Base-by-base conservation (phyloP, 78 protist genomes). In the Dictyostelium purpureum region DNA sequence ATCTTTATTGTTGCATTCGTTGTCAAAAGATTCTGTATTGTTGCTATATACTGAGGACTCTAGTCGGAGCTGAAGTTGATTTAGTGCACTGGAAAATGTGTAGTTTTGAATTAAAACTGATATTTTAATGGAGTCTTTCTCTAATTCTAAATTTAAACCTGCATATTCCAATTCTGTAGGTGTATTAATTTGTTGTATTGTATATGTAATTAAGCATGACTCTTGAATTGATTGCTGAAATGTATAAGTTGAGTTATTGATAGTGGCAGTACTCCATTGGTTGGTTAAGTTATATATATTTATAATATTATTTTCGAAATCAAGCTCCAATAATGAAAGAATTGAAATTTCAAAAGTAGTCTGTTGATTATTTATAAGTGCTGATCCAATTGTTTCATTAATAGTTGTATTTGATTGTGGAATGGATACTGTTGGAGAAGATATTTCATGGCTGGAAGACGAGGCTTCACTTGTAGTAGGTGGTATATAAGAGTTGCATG, bases 321-420 rank as follows among this genome's bases (percentile, higher is more conserved):
- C n/a, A n/a, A n/a, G n/a, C 9, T 19, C 24, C 18, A 21, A 5
- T 14, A 56, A 19, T 69, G 76, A 18, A 7, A 24, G 16, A 69
- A 69, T 69, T 40, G 18, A 19, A 42, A 69, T 69, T 40, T 69
- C 76, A 69, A 31, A 69, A 19, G 47, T 21, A 5, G 76, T 69
- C 40, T 69, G 42, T 42, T 69, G 37, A 40, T 69, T 69, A 69
- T 69, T 69, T n/a, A 69, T 69, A n/a, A 42, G 14, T 40, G 56
- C 76, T 69, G 76, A 40, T 6, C 76, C 76, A 31, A 40, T 52
- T 3, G 31, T 24, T 40, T 21, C 11, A 11, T 69, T 40, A 9
- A 40, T 31, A 28, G 31, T 69, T 38, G 54, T 40, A 6, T 37
- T 2, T 7, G 77, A 28, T 19, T 37, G 26, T 19, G 77, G 52